Evolutionary conservation across 148 eudicot genomes (phyloP), one percentile per base, ranked within the genome.

Genomic region (Silene latifolia): DNA sequence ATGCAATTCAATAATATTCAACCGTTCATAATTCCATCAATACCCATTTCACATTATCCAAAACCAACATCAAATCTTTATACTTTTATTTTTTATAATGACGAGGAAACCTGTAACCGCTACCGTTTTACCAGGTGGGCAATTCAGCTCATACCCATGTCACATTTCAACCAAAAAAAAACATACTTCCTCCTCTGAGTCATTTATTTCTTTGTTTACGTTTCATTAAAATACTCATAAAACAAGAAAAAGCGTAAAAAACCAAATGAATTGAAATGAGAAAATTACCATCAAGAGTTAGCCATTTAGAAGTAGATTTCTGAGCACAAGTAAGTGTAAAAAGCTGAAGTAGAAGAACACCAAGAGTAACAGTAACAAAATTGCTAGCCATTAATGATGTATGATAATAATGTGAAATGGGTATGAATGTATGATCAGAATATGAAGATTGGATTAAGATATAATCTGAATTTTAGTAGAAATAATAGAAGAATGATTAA

Each of bases 241-340:
- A 32, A 32, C 1, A 0, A 39, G 9, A 39, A 39, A 39, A 39
- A 39, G 0, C 44, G 44, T 39, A 39, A 39, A 0, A 8, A 39
- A 39, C 0, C 56, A 51, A 15, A 51, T 15, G 56, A 51, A 48
- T 48, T 1, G 15, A 11, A 14, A 9, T 1, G 15, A 42, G 57
- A 42, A 18, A n/a, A 20, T 59, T 61, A 79, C 81, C 77, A 70
- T 79, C 69, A 69, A 67, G 53, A 25, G 81, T 74, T 4, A 58
- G 81, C 81, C 81, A 79, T 46, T 15, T 20, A 24, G 7, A 39
- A 17, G 69, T 23, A 62, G 68, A 0, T 42, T 46, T 73, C 68
- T 62, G 76, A 21, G 76, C 67, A 5, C 69, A 73, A 73, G 23
- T 12, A 62, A 62, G 44, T 2, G 64, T 21, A 39, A 67, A 62